These are phyloP conservation scores for Lipomyces mesembrius DNA, from an alignment of 805 yeast species.

Conservation along the genomic window DNA sequence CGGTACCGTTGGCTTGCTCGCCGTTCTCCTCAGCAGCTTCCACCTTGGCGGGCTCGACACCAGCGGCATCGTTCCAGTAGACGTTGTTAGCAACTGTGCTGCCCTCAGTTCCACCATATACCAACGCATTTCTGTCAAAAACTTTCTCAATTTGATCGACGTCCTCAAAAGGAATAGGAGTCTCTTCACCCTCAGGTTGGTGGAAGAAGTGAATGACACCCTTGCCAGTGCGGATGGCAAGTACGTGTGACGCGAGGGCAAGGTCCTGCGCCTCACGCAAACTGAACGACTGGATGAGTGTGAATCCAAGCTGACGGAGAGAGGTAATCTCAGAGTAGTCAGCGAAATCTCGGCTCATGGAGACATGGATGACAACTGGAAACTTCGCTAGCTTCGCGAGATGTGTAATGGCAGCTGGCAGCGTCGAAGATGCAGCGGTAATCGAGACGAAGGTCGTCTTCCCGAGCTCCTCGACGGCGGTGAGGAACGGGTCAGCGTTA, in stretches of 20 bases:
- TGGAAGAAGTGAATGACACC: constrained; percentile 76
- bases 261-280: constrained; percentile 58
- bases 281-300: constrained; percentile 69
- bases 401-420: constrained; percentile 65
- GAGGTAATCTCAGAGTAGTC: constrained; percentile 76
- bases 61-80: constrained; percentile 34
- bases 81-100: constrained; percentile 38
- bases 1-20: constrained; percentile 26
- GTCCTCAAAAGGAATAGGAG: constrained; percentile 33
- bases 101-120: constrained; percentile 18
- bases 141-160: constrained; percentile 15
- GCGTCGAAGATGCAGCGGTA: constrained; percentile 56
- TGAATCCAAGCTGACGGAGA: constrained; percentile 68
- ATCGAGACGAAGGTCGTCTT: constrained; percentile 51
- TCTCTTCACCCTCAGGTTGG: constrained; percentile 26
- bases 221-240: constrained; percentile 54
- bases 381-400: constrained; percentile 50
- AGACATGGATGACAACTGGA: constrained; percentile 63
- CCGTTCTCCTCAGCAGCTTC: constrained; percentile 35
- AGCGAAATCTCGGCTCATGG: constrained; percentile 44
- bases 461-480: constrained; percentile 48
- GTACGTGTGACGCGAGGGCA: constrained; percentile 61
- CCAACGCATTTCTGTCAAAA: constrained; percentile 23
- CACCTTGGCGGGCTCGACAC: constrained; percentile 19
- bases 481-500: constrained; percentile 59